Evolutionary conservation across 441 rosid species (phyloP), one percentile per base, ranked within the genome.

Genomic region (Gossypium trilobum): DNA sequence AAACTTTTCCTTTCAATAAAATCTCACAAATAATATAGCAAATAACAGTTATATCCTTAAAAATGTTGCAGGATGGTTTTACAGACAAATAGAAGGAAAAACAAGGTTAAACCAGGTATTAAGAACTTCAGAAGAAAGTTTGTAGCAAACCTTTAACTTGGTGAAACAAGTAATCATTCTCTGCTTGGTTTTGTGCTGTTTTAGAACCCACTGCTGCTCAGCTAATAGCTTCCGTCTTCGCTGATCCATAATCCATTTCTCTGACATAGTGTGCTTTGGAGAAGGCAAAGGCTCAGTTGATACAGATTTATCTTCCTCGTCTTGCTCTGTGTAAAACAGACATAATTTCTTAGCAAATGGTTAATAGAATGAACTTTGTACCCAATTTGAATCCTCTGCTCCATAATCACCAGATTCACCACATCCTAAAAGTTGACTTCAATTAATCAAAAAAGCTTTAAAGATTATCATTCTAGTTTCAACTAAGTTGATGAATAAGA

Each of bases 211-310:
- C 75, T 75, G 84, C 81, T 81, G 88, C 75, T 93, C 90, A 64
- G 50, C 76, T 59, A 77, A 39, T 46, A 83, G 79, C 74, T 81
- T 91, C 84, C 77, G 86, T 75, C 82, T 88, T 81, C 83, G 93
- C 70, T 78, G 84, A 85, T 87, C 89, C 83, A 84, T 78, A 70
- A 93, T 81, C 98, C 97, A 93, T 61, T 88, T 91, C 84, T 93
- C 95, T 70, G 85, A 86, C 95, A 89, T 89, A 27, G 97, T 88
- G 75, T 81, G 81, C 85, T 85, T 89, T 55, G 94, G 96, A 74
- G 86, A 71, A 56, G 86, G 89, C 50, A 74, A 82, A 57, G 79
- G 73, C 71, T 81, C 85, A 73, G 75, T 63, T 78, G 80, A 74
- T 66, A 79, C 77, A 51, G 82, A 80, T 73, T 71, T 84, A 72